Evolutionary conservation across 176 grass and related monocot genomes (phyloP).

Genomic region (Hordeum vulgare): MorexV3_pseudomolecules_assembly NC_058519.1:616619325-616619824

Average conservation of each 20-base stretch:
- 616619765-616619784: background rate
- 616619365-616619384: background rate
- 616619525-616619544: background rate
- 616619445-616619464: background rate
- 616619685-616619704: too few species aligned
- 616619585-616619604: too few species aligned
- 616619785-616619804: background rate
- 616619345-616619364: background rate
- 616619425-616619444: background rate
- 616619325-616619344: background rate
- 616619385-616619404: background rate
- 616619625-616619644: too few species aligned
- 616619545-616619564: background rate
- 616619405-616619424: background rate
- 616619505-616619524: background rate
- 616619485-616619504: background rate
- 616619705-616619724: too few species aligned
- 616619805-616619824: background rate
- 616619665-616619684: too few species aligned
- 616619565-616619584: background rate
- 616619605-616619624: too few species aligned
- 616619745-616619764: background rate
- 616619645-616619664: too few species aligned
- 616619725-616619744: background rate
- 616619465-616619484: background rate